Percentiles rank a stretch among this genome's conserved stretches.
Conservation (phyloP, 768 basidiomycete genomes). For the Chiua virens region DNA sequence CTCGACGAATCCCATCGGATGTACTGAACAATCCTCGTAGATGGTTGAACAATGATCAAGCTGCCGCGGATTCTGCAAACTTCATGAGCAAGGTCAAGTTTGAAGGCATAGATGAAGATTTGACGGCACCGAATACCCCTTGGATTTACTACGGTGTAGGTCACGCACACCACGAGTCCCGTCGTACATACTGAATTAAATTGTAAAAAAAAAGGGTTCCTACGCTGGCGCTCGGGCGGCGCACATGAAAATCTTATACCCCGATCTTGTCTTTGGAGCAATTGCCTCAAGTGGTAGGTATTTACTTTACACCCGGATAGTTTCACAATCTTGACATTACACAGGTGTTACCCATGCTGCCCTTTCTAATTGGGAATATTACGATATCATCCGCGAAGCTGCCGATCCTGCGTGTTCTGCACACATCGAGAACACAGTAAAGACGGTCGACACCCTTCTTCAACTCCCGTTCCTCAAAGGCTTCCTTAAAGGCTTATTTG, state of each 20-base stretch:
- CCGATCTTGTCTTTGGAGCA: conserved; percentile 84
- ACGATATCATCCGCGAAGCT: conserved; percentile 73
- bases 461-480: conserved; percentile 44
- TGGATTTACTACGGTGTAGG: conserved; percentile 94
- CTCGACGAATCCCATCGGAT: neutral
- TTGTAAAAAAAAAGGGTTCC: conserved; percentile 56
- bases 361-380: conserved; percentile 84
- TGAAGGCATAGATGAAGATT: conserved; percentile 62
- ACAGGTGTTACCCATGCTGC: conserved; percentile 84
- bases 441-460: conserved; percentile 63
- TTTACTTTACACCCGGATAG: neutral
- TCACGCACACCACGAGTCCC: conserved; percentile 3
- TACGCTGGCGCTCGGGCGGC: conserved; percentile 94
- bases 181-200: neutral
- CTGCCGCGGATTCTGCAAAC: conserved; percentile 87
- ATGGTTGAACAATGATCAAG: conserved; percentile 88
- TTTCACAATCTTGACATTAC: neutral
- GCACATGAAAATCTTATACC: conserved; percentile 85
- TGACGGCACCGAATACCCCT: conserved; percentile 71
- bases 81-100: conserved; percentile 86
- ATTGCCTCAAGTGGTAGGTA: conserved; percentile 88
- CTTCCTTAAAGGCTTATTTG: conserved; percentile 73
- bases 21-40: conserved; percentile 35
- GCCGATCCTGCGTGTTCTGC: conserved; percentile 63
- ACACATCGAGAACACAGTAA: conserved; percentile 57